Conservation (phyloP, 2,329 filamentous ascomycete genomes). For the Talaromyces sp. region DNA sequence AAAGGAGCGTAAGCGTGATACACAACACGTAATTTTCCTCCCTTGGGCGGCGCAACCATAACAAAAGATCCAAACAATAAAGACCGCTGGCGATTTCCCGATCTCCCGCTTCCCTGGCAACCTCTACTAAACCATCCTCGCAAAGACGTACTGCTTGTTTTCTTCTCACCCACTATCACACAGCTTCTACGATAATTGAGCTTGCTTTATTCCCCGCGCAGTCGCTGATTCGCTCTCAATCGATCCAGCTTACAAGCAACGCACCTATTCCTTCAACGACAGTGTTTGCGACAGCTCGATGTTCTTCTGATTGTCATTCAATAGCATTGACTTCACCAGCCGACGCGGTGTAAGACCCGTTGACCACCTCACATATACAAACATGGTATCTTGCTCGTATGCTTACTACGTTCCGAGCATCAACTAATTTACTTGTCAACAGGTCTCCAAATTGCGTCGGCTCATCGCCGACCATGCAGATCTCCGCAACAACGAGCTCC, state of each 20-base stretch:
- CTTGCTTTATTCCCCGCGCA: not conserved
- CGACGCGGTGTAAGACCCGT: not conserved
- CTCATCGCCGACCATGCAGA: conserved; percentile 58
- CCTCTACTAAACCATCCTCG: not conserved
- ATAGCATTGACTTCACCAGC: not conserved
- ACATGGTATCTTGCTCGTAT: not conserved
- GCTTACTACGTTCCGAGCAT: not conserved
- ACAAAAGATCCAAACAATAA: conserved; percentile 8
- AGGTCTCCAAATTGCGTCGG: conserved; percentile 50
- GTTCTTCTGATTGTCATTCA: not conserved
- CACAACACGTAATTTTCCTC: conserved; percentile 9
- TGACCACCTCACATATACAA: not conserved
- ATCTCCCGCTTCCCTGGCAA: conserved; percentile 17
- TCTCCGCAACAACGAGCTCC: conserved; percentile 53
- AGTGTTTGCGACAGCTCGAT: not conserved
- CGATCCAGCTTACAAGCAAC: not conserved
- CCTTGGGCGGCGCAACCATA: not conserved
- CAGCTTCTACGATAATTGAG: not conserved
- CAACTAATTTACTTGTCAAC: not conserved
- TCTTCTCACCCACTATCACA: not conserved
- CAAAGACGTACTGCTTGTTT: not conserved
- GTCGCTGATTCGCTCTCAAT: not conserved
- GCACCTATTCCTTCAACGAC: not conserved
- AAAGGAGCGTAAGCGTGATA: not conserved
- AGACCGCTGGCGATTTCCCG: not conserved